Conservation (phyloP, 2,329 filamentous ascomycete species). For the Chaetomium globosum region DNA sequence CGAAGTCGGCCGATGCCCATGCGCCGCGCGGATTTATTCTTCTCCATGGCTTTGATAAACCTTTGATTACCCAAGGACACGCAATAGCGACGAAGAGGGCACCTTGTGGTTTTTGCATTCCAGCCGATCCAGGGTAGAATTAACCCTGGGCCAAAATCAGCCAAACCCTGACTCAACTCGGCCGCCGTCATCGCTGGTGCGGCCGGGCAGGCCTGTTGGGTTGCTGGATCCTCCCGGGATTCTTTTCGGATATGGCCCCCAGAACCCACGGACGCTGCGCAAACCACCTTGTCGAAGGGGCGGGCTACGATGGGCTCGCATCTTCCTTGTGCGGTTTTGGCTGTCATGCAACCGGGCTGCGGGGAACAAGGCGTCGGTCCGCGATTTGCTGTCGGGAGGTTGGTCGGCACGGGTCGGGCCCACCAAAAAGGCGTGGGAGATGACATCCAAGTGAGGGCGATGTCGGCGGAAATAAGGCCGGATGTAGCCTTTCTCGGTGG, state of each 20-base stretch:
- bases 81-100: background rate
- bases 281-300: background rate
- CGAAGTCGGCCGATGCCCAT: background rate
- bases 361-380: constrained; percentile 19
- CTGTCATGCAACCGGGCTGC: constrained; percentile 15
- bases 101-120: background rate
- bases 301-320: constrained; percentile 4
- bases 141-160: background rate
- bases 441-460: constrained; percentile 26
- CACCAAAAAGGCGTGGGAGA: constrained; percentile 25
- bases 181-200: constrained; percentile 1
- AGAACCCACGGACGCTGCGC: background rate
- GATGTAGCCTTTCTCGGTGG: constrained; percentile 15
- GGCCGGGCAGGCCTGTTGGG: background rate
- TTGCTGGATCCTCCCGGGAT: background rate
- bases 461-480: constrained; percentile 32
- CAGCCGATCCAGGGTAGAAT: background rate
- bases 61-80: background rate
- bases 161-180: background rate
- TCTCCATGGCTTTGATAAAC: background rate
- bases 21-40: background rate
- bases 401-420: constrained; percentile 4
- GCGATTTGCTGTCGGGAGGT: constrained; percentile 13
- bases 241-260: background rate
- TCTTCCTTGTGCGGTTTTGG: constrained; percentile 1